Base-by-base conservation (phyloP, 208 protist genomes). In the Histomonas meleagridis region DNA sequence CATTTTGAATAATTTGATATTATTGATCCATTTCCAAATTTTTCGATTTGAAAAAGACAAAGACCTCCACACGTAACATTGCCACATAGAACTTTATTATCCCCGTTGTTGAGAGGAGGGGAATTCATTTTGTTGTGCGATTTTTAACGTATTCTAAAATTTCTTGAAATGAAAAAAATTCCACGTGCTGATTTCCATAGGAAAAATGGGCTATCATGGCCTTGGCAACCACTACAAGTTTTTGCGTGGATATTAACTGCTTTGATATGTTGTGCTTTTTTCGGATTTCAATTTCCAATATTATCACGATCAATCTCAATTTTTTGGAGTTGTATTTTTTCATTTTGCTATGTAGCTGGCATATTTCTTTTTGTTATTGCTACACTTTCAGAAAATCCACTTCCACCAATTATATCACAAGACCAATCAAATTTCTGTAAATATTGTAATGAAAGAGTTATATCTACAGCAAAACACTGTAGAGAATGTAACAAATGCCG, bases 171-270 rank as follows among this genome's bases (percentile, higher is more conserved):
- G n/a, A n/a, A n/a, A n/a, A n/a, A n/a, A n/a, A n/a, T n/a, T n/a
- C n/a, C n/a, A n/a, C n/a, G n/a, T n/a, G n/a, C n/a, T 72, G 40
- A 51, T 55, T 86, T 86, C 46, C 76, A 86, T 86, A 9, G 76
- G 26, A 32, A 86, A 18, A 86, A 86, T 55, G 76, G 76, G 18
- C 26, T 86, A 26, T 86, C 76, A 55, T 86, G 76, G 76, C 76
- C 76, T 86, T 46, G 51, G 9, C 46, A 86, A 38, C 12, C 46
- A 18, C 76, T 38, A 10, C 76, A 86, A 49, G 38, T 86, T 32
- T 40, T 86, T 21, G 76, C 76, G 28, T 86, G 76, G 76, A 57
- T 86, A 57, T 86, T 86, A 86, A 86, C 76, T 21, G 76, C 76
- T 3, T 43, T n/a, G 1, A 40, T 46, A 55, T 51, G 43, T 12